Conservation (phyloP, 2,329 filamentous ascomycete species). For the Sclerotinia glacialis region DNA sequence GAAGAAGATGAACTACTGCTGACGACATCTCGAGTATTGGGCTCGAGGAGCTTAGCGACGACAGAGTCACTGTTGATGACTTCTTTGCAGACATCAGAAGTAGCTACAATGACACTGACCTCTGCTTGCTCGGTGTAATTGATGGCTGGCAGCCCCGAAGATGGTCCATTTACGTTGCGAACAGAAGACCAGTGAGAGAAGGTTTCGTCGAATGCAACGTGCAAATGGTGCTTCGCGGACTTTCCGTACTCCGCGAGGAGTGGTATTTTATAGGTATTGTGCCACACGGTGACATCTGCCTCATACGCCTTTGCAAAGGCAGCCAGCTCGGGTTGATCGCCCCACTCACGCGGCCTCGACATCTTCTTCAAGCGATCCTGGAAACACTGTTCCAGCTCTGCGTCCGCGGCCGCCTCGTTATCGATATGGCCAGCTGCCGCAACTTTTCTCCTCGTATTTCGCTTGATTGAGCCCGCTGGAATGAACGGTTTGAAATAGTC, state of each 20-base stretch:
- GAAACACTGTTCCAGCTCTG: conserved; percentile 52
- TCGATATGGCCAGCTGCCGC: conserved; percentile 25
- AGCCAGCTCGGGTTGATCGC: conserved; percentile 64
- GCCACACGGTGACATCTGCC: conserved; percentile 59
- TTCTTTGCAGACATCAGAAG: background rate
- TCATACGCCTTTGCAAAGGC: conserved; percentile 62
- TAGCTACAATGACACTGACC: background rate
- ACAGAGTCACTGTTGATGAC: background rate
- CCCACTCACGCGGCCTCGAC: conserved; percentile 59
- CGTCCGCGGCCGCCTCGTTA: conserved; percentile 49
- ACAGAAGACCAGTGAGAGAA: conserved; percentile 56
- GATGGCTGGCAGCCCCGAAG: background rate
- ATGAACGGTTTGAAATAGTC: conserved; percentile 65
- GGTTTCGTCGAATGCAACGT: conserved; percentile 3
- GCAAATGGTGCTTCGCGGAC: background rate
- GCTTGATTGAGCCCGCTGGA: conserved; percentile 51
- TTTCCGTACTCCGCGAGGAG: background rate
- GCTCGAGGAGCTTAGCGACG: background rate
- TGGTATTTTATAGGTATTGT: conserved; percentile 43
- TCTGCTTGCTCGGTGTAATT: background rate
- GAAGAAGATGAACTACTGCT: background rate
- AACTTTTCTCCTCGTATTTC: conserved; percentile 37
- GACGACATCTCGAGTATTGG: background rate
- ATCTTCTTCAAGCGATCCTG: conserved; percentile 57
- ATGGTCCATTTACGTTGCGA: conserved; percentile 37